These are phyloP conservation scores for Tetrapisispora fleetii DNA, from an alignment of 805 yeast genomes.

Conservation along the genomic window DNA sequence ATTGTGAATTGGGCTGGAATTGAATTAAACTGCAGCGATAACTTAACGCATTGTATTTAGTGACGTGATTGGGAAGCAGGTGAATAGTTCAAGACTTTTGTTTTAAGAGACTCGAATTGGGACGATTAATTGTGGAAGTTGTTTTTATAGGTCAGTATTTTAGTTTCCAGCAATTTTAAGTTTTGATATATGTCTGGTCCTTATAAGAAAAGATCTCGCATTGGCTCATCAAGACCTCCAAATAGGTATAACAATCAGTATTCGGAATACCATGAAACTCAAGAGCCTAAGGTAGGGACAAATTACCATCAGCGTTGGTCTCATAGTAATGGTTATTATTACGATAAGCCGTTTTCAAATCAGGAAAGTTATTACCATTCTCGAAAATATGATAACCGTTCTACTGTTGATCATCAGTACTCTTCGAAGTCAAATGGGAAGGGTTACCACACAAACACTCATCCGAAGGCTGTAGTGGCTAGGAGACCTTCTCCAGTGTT, in stretches of 20 bases:
- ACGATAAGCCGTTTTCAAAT: background rate
- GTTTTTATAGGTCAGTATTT: too few species aligned
- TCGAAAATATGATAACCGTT: background rate
- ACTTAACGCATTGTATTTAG: too few species aligned
- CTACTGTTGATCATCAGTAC: background rate
- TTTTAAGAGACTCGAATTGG: too few species aligned
- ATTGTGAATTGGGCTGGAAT: too few species aligned
- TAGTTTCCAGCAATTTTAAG: background rate
- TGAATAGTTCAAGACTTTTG: too few species aligned
- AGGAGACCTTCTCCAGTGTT: slow-evolving; percentile 17
- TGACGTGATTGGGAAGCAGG: too few species aligned
- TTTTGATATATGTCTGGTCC: slow-evolving; percentile 5
- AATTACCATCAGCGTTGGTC: background rate
- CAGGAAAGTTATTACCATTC: background rate
- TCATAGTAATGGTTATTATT: background rate
- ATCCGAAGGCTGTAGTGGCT: background rate
- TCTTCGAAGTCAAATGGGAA: background rate
- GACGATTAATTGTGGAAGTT: too few species aligned
- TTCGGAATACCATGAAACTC: background rate
- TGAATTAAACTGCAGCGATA: too few species aligned
- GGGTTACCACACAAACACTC: too few species aligned
- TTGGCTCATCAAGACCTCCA: background rate
- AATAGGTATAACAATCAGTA: background rate
- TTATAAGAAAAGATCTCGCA: slow-evolving; percentile 28
- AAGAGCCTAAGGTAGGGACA: background rate